Evolutionary conservation across 495 filamentous ascomycete genomes (phyloP), one percentile per base, ranked within the genome.

Genomic region (Penicillium paxilli): DNA sequence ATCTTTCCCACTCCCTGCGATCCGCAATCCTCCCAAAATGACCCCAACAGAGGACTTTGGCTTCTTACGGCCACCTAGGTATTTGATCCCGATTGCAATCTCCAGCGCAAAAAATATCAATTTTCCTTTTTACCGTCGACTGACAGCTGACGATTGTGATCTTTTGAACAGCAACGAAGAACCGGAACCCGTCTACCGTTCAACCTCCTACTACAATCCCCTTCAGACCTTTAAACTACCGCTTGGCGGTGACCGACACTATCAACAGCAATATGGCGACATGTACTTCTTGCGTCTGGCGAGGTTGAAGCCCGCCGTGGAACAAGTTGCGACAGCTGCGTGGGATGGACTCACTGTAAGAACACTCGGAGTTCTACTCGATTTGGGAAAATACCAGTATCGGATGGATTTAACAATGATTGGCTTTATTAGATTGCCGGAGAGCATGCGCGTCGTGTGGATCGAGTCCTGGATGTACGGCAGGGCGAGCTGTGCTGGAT

Each of bases 401-500:
- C 5, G 4, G 0, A 16, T 38, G 11, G 35, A 0, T 38, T n/a
- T 38, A n/a, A 38, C 35, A 38, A 41, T 19, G 5, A 33, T 21
- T 26, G 17, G 2, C 14, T 20, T 49, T 7, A 55, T 19, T 57
- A 91, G 74, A 86, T 97, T 62, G 90, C 83, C 5, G 87, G 84
- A 30, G 92, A 97, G 67, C 77, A 69, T 49, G 90, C 89, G 11
- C 78, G 75, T 47, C 82, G 78, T 48, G 91, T 92, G 5, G 88
- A 97, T 17, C 76, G 92, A 57, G 95, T 97, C 30, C 80, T 99
- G 9, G 93, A 97, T 76, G 95, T 99, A 12, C 83, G 94, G 62
- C 95, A 97, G 69, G 94, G 94, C 47, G 86, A 97, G 71, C 74
- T 98, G 22, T 97, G 95, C 71, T 99, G 93, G 92, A 88, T 99